Base-by-base conservation (phyloP, 2,329 filamentous ascomycete genomes). In the Knufia petricola region DNA sequence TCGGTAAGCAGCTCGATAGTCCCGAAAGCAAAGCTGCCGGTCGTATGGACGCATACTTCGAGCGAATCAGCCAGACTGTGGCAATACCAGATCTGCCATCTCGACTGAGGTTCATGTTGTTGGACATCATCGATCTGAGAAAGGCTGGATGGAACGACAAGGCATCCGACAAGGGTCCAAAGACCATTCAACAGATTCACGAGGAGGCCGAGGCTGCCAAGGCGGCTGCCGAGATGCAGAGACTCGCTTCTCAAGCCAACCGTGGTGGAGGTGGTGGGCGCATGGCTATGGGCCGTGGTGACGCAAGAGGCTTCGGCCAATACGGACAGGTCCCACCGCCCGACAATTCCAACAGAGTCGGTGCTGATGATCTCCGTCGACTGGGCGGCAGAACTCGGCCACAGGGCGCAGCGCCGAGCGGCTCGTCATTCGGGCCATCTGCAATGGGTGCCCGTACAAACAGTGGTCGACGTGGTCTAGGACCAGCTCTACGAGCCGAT, bases 11-110 rank as follows among this genome's bases (percentile, higher is more conserved):
- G 64, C 82, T 98, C 60, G 87, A 95, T 63, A 84, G 83, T 2
- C 51, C 57, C 9, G 51, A 56, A 40, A 88, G 90, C 54, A 88
- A 89, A 73, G 88, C 89, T 51, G 82, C 78, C 55, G 76, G 78
- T 46, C 82, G 95, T 75, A 94, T 98, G 82, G 83, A 92, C 63
- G 83, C 82, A 37, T 98, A 98, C 79, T 98, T 98, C 69, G 72
- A 78, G 54, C 86, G 92, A 54, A 95, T 98, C 60, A 76, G 85
- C 60, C 76, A 74, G 58, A 89, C 94, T 76, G 76, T 89, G 52
- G 81, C 89, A 21, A 81, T 86, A 52, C 82, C 84, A 10, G 37
- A 85, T 26, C 76, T 98, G 20, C 82, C 84, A 44, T 95, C 88
- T 68, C 84, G 92, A 74, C 76, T 95, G 58, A 82, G 79, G 64